Conservation (phyloP, 345 rosid genomes). For the Nasturtium officinale region DNA sequence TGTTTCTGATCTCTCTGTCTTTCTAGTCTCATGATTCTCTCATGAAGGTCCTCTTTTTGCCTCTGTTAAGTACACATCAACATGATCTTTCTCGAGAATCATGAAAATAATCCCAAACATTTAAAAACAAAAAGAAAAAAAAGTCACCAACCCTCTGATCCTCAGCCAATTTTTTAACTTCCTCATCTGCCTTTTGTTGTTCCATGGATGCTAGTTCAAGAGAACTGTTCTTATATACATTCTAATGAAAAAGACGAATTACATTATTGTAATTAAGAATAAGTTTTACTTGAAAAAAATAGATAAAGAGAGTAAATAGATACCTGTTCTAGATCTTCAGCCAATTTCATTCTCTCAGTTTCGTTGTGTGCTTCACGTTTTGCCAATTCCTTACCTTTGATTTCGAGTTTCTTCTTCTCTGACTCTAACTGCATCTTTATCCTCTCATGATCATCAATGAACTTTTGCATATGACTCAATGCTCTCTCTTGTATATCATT, state of each 20-base stretch:
- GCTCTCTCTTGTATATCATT: conserved; percentile 67
- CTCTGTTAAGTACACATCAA: conserved; percentile 49
- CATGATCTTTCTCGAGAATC: neutral
- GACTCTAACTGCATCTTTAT: conserved; percentile 63
- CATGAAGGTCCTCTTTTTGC: conserved; percentile 80
- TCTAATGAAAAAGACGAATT: conserved; percentile 42
- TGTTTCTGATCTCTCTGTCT: conserved; percentile 79
- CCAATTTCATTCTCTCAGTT: conserved; percentile 44
- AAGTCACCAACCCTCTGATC: conserved; percentile 66
- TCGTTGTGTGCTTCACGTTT: conserved; percentile 85
- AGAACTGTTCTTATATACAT: conserved; percentile 68
- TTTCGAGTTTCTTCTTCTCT: conserved; percentile 73
- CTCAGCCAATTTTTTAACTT: conserved; percentile 79
- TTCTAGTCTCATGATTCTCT: conserved; percentile 71
- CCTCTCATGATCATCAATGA: conserved; percentile 71
- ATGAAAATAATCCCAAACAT: neutral
- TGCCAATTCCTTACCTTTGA: conserved; percentile 65
- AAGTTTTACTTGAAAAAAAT: neutral
- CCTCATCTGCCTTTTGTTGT: conserved; percentile 80
- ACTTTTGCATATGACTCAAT: conserved; percentile 63
- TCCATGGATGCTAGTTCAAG: conserved; percentile 78
- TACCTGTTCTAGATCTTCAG: conserved; percentile 76
- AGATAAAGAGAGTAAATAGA: neutral
- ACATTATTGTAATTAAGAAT: neutral
- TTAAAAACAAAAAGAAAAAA: neutral